These are phyloP conservation scores for Glycine tomentella DNA, from an alignment of 306 rosid species.

Conservation along the genomic window DNA sequence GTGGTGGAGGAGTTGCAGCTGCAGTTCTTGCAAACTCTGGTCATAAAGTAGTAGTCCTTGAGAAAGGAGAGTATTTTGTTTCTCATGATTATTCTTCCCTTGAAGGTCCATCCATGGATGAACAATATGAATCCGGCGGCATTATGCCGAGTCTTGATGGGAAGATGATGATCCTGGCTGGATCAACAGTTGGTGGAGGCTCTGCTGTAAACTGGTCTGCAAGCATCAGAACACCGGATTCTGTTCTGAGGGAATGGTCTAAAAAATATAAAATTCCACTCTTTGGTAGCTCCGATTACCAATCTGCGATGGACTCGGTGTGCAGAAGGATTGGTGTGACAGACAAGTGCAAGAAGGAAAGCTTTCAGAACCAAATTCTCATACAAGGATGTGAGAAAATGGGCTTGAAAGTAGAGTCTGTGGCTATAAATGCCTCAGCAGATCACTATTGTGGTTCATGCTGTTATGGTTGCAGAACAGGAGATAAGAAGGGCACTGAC, in stretches of 20 bases:
- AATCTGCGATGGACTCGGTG: slow-evolving; percentile 77
- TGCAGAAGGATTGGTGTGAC: slow-evolving; percentile 82
- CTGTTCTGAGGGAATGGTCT: slow-evolving; percentile 81
- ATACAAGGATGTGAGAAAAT: slow-evolving; percentile 80
- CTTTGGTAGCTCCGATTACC: slow-evolving; percentile 67
- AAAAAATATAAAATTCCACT: slow-evolving; percentile 66
- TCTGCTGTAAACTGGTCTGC: slow-evolving; percentile 97
- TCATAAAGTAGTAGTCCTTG: slow-evolving; percentile 76
- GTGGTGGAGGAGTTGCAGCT: slow-evolving; percentile 99
- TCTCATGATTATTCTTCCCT: slow-evolving; percentile 80
- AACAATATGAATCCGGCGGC: slow-evolving; percentile 77
- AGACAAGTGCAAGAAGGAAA: slow-evolving; percentile 56
- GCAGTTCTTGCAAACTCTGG: slow-evolving; percentile 88
- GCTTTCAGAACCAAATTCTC: slow-evolving; percentile 76
- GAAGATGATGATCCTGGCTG: slow-evolving; percentile 78
- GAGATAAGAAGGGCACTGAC: slow-evolving; percentile 79
- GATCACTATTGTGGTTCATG: slow-evolving; percentile 92
- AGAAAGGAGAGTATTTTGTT: slow-evolving; percentile 88
- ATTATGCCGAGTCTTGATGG: slow-evolving; percentile 70
- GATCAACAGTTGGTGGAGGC: slow-evolving; percentile 96
- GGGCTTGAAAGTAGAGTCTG: slow-evolving; percentile 72
- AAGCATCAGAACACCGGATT: slow-evolving; percentile 76
- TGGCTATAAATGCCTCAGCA: slow-evolving; percentile 70
- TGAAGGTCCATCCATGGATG: slow-evolving; percentile 82
- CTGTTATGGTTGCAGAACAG: slow-evolving; percentile 76